These are phyloP conservation scores for Diphasiastrum complanatum DNA, from an alignment of 83 land plant genomes.

Conservation along the genomic window DNA sequence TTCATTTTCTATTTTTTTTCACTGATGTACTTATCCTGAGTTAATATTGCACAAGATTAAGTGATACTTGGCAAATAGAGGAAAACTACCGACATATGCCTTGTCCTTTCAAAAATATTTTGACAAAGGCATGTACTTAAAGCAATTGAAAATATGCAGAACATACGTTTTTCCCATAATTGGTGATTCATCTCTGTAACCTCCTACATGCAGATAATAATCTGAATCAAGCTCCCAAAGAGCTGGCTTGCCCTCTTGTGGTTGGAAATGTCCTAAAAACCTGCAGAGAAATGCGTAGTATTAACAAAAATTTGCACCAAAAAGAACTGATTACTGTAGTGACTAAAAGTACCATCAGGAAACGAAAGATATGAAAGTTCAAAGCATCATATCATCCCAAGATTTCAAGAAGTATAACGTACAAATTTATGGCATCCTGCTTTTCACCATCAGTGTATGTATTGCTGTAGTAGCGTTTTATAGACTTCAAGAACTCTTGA, in stretches of 20 bases:
- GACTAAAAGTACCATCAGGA: background rate
- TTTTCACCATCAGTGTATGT: slow-evolving; percentile 98
- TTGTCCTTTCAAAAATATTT: background rate
- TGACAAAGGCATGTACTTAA: background rate
- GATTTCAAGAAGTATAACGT: slow-evolving; percentile 1
- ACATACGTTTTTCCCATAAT: slow-evolving; percentile 16
- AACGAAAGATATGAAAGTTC: background rate
- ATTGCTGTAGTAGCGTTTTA: slow-evolving; percentile 94
- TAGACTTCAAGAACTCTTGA: slow-evolving; percentile 85
- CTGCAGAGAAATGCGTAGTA: slow-evolving; percentile 25
- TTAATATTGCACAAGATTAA: too few relatives aligned
- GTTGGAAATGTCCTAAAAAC: slow-evolving; percentile 90
- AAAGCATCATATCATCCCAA: background rate
- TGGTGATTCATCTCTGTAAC: slow-evolving; percentile 54
- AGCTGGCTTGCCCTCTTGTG: slow-evolving; percentile 94
- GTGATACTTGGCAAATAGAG: too few relatives aligned
- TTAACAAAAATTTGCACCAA: background rate
- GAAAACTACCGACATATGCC: background rate
- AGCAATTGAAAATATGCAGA: background rate
- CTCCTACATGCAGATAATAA: slow-evolving; percentile 92
- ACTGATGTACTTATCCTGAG: too few relatives aligned
- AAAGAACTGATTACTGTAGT: background rate
- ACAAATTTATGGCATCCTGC: slow-evolving; percentile 98
- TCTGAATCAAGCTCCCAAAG: slow-evolving; percentile 96
- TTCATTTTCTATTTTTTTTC: too few relatives aligned